Evolutionary conservation across 805 yeast genomes (phyloP).

Genomic region (Barnettozyma wickerhamii): DNA sequence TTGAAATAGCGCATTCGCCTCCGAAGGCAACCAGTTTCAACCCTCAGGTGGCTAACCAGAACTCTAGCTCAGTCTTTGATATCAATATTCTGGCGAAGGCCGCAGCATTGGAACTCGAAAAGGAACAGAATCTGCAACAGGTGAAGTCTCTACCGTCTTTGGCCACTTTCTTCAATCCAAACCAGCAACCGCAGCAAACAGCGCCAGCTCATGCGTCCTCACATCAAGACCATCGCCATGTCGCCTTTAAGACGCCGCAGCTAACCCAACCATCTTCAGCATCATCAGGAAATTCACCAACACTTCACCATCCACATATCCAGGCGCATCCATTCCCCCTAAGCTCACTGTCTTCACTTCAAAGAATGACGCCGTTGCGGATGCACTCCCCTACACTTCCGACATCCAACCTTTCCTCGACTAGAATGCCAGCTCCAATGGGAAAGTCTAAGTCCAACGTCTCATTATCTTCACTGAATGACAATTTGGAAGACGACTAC

Average conservation of each 20-base stretch:
- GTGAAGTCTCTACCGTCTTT: constrained; percentile 27
- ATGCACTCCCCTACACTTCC: constrained; percentile 22
- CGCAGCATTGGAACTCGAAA: constrained; percentile 27
- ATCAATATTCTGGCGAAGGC: constrained; percentile 28
- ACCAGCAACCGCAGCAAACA: constrained; percentile 1
- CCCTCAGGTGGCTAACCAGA: constrained; percentile 8
- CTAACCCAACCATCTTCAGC: constrained; percentile 14
- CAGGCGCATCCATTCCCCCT: constrained; percentile 26
- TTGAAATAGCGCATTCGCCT: constrained; percentile 7
- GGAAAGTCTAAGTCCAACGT: constrained; percentile 24
- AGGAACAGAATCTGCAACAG: constrained; percentile 24
- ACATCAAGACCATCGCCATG: constrained; percentile 7
- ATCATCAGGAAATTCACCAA: constrained; percentile 19
- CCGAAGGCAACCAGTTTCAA: constrained; percentile 13
- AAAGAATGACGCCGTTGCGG: constrained; percentile 58
- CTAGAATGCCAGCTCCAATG: constrained; percentile 17
- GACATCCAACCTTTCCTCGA: constrained; percentile 14
- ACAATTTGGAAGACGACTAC: constrained; percentile 39
- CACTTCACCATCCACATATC: constrained; percentile 17
- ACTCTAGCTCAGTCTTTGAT: constrained; percentile 21
- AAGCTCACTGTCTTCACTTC: constrained; percentile 45
- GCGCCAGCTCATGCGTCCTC: too few relatives aligned
- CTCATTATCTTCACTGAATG: constrained; percentile 25
- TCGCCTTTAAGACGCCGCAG: constrained; percentile 15
- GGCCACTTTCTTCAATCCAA: constrained; percentile 21